Conservation (phyloP, 306 rosid genomes). For the Cucumis cinereus region DNA sequence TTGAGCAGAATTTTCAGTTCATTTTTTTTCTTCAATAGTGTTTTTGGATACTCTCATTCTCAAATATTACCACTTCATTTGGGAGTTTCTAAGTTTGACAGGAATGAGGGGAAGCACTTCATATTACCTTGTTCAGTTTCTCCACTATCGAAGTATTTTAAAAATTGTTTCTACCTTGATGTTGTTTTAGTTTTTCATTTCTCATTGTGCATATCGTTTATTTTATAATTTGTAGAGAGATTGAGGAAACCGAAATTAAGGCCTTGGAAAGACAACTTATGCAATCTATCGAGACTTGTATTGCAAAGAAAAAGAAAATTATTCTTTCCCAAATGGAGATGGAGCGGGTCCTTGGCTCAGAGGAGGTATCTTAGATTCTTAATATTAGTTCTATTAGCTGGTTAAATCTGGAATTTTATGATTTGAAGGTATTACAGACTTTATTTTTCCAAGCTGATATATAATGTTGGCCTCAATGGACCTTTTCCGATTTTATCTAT, state of each 20-base stretch:
- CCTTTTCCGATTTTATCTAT: not conserved
- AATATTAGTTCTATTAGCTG: not conserved
- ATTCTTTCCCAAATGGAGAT: slow-evolving; percentile 64
- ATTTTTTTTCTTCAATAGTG: not conserved
- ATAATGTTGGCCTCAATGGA: not conserved
- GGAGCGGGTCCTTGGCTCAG: slow-evolving; percentile 56
- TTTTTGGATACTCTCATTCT: not conserved
- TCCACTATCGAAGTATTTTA: not conserved
- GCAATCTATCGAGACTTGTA: slow-evolving; percentile 71
- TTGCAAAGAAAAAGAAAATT: slow-evolving; percentile 67
- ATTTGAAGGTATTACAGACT: not conserved
- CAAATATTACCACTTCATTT: not conserved
- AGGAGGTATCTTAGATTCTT: slow-evolving; percentile 34
- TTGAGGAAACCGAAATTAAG: slow-evolving; percentile 70
- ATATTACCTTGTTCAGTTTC: not conserved
- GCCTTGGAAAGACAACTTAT: slow-evolving; percentile 69
- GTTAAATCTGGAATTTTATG: not conserved
- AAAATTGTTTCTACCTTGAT: not conserved
- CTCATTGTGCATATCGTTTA: not conserved
- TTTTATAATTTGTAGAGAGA: slow-evolving; percentile 36
- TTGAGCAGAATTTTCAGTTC: not conserved
- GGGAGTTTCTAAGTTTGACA: not conserved
- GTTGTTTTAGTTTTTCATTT: not conserved
- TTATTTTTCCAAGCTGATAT: not conserved
- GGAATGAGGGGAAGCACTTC: not conserved